Base-by-base conservation (phyloP, 2,329 filamentous ascomycete genomes). In the Tolypocladium inflatum region DNA sequence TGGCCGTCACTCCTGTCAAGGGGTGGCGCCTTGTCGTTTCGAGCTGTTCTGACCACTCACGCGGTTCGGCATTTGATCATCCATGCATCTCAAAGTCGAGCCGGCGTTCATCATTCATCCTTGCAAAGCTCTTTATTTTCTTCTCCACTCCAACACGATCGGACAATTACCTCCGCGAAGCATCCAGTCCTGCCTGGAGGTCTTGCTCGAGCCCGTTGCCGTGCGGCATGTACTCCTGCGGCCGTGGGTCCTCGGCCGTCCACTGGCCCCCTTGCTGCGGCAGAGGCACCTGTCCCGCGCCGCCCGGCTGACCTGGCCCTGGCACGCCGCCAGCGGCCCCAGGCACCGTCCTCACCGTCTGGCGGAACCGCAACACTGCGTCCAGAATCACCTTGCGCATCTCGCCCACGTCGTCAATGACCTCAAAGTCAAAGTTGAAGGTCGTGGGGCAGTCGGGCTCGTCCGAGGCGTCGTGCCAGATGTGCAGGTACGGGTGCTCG, bases 391-490 rank as follows among this genome's bases (percentile, higher is more conserved):
- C 95, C 74, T 87, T 87, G 71, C 94, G 90, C 92, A 99, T 97
- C 66, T 97, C 90, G 26, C 80, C 82, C 23, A 99, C 91, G 51
- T 97, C 94, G 56, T 99, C 93, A 43, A 97, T 85, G n/a, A 96
- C 87, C 73, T 99, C 94, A 69, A 99, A 99, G 72, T 93, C 89
- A 78, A 99, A 99, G 79, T 99, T 92, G 76, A 99, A 99, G 21
- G 91, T 92, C 19, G 88, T 90, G 0, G 92, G 92, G 78, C 93
- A 97, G 63, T 87, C 84, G 23, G 94, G 94, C 78, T 99, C 94
- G 75, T 99, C 94, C 4, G 89, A 92, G 56, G 92, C 90, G 67
- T 99, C 94, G 78, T 99, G 94, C 94, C 94, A 97, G 77, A 99
- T 97, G 70, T 93, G 85, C 58, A 99, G 83, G 76, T 99, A 99